Percentiles rank a stretch among this genome's conserved stretches.
Conservation (phyloP, 192 early-diverging fungal species). For the Obelidium mucronatum region DNA sequence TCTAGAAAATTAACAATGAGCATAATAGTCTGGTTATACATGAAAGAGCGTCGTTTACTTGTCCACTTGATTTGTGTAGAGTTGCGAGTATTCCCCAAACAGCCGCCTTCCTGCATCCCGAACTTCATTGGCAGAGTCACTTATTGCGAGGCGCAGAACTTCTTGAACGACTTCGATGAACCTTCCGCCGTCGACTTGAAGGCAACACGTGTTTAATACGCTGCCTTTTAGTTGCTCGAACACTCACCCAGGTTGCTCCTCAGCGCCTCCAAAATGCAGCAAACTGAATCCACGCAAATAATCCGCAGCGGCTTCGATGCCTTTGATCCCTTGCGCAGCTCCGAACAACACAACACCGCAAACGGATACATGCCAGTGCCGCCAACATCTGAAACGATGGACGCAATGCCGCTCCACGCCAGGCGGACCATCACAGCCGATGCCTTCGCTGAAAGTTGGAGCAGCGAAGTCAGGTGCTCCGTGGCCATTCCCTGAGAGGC, state of each 20-base stretch:
- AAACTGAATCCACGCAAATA: slow-evolving; percentile 5
- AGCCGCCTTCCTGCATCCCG: slow-evolving; percentile 13
- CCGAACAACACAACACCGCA: not conserved
- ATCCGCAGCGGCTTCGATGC: slow-evolving; percentile 10
- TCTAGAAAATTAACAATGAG: not conserved
- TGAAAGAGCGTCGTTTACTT: slow-evolving; percentile 1
- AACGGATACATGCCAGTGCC: not conserved
- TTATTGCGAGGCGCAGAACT: slow-evolving; percentile 4
- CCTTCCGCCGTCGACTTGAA: no score
- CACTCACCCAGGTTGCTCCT: not conserved
- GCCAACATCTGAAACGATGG: not conserved
- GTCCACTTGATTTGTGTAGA: not conserved
- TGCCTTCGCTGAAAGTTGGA: slow-evolving; percentile 17
- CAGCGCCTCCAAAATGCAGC: not conserved
- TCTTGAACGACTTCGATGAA: slow-evolving; percentile 15
- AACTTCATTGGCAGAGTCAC: slow-evolving; percentile 22
- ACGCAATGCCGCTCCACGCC: not conserved
- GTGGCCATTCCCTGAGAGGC: not conserved
- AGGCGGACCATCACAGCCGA: slow-evolving; percentile 23
- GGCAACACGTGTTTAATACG: no score
- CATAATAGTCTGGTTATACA: not conserved
- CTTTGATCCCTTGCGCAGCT: not conserved
- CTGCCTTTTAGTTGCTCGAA: no score
- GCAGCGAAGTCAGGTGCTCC: not conserved
- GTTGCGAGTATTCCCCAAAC: slow-evolving; percentile 9